These are phyloP conservation scores for Vitis vinifera DNA, from an alignment of 164 flowering plant species.

Conservation along the genomic window ASM3070453v1 NC_081821.1:5232501-5233000, in stretches of 20 bases:
- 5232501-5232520: too few species aligned
- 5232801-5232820: conserved; percentile 46
- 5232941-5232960: too few species aligned
- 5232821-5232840: conserved; percentile 35
- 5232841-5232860: conserved; percentile 23
- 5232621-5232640: conserved; percentile 46
- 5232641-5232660: conserved; percentile 27
- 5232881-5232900: too few species aligned
- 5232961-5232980: too few species aligned
- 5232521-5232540: too few species aligned
- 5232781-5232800: conserved; percentile 37
- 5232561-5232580: not conserved
- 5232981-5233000: too few species aligned
- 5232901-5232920: too few species aligned
- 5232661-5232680: conserved; percentile 46
- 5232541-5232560: too few species aligned
- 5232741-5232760: conserved; percentile 25
- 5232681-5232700: conserved; percentile 37
- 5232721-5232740: conserved; percentile 22
- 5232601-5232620: conserved; percentile 12
- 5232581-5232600: conserved; percentile 25
- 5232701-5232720: conserved; percentile 35
- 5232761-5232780: conserved; percentile 25
- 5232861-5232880: too few species aligned
- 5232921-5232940: too few species aligned